A percentile compares a stretch with the other conserved stretches of the same genome.
Conservation (phyloP, 148 eudicot genomes). For the Rhododendron ovatum region DNA sequence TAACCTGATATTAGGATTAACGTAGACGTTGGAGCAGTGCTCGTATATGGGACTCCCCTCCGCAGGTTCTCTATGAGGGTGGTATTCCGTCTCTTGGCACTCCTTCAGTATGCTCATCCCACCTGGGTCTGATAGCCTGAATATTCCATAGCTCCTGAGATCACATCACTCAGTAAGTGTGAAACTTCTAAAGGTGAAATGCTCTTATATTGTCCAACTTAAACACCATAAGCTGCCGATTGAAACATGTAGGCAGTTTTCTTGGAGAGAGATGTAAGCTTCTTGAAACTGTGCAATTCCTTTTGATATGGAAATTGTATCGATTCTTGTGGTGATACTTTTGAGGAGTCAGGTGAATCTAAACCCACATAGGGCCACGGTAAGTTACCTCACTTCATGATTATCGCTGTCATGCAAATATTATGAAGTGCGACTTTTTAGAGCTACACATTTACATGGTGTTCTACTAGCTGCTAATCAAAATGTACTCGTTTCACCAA, state of each 20-base stretch:
- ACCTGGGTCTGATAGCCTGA: slow-evolving; percentile 50
- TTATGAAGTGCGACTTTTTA: background rate
- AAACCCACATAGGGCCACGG: background rate
- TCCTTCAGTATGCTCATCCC: slow-evolving; percentile 54
- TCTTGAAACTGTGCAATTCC: background rate
- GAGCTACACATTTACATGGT: background rate
- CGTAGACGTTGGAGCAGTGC: slow-evolving; percentile 59
- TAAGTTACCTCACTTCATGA: background rate
- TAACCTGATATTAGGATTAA: slow-evolving; percentile 58
- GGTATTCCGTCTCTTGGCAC: slow-evolving; percentile 60
- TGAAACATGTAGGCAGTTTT: background rate
- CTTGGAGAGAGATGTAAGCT: background rate
- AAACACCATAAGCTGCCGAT: background rate
- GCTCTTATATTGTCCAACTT: background rate
- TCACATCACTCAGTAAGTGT: slow-evolving; percentile 5
- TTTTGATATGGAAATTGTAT: background rate
- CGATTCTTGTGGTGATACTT: background rate
- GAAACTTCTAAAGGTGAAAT: background rate
- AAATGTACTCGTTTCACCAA: background rate
- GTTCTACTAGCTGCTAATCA: background rate
- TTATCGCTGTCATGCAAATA: background rate
- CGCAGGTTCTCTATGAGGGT: slow-evolving; percentile 45
- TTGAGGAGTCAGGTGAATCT: background rate
- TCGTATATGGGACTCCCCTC: slow-evolving; percentile 61
- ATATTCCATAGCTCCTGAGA: slow-evolving; percentile 57